Base-by-base conservation (phyloP, 306 rosid species). In the Cicer bijugum region DNA sequence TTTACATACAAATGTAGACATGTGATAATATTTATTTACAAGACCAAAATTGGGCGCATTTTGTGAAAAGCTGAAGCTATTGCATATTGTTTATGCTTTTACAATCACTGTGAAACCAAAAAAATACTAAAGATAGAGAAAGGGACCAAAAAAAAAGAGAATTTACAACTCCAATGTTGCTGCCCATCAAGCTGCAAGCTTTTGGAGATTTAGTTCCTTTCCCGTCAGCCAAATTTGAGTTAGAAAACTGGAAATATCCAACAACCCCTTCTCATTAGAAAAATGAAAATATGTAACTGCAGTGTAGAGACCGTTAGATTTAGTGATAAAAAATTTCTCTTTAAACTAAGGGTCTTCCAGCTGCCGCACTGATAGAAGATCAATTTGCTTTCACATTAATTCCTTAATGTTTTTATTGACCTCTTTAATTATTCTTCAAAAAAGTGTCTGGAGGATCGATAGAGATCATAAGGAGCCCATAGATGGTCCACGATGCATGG, bases 391-490 rank as follows among this genome's bases (percentile, higher is more conserved):
- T 28, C 35, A 28, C 35, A 28, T 28, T 28, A 28, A 28, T 28
- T 28, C 35, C 35, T 28, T 28, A 28, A 28, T 28, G 35, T 28
- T 28, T 28, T 28, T 28, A 28, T 3, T 28, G 35, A 28, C 35
- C 35, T 28, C 35, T 28, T 53, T 53, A 53, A 59, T 82, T 67
- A 88, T 19, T 84, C 96, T 75, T 88, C 96, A n/a, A 85, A 77
- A 23, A 75, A 83, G 15, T 82, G 87, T 69, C 72, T 78, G 0
- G 88, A 85, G 0, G 91, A 86, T 28, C 84, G 67, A 80, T 86
- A 90, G 9, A 90, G 84, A 85, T 90, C 91, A 28, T 88, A 85
- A 5, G 96, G 92, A 0, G 87, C 88, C 91, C 96, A 86, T 1
- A 88, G 73, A 74, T 86, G 83, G 4, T 90, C 88, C 0, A 85